Evolutionary conservation across 495 filamentous ascomycete species (phyloP), one percentile per base, ranked within the genome.

Genomic region (Talaromyces ruber): DNA sequence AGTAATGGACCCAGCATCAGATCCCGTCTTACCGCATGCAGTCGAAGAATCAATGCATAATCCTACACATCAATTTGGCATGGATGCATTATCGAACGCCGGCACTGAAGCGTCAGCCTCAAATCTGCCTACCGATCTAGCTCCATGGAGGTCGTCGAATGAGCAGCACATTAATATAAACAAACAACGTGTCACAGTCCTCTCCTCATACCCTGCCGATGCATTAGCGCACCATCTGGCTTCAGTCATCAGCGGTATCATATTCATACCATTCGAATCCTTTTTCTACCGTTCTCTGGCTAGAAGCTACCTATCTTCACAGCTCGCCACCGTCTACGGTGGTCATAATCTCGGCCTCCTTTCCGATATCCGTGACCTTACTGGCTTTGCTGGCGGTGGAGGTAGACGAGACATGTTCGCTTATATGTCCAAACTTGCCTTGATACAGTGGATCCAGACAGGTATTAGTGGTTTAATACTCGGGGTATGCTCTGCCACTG

Each of bases 261-360:
- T 81, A 11, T 76, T 81, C 21, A 65, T 77, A 18, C 80, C 81
- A 0, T 66, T 83, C 60, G 80, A 82, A 66, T 72, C 76, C 8
- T 68, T 82, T 11, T 78, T 73, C 52, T 71, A 81, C 9, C 76
- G 81, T 8, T 77, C 80, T 11, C 65, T 82, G 3, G 75, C 79
- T 2, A 64, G 71, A 6, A 69, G 74, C 0, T 82, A 77, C 63
- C 62, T 80, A 6, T 65, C 71, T 2, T 66, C 69, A 11, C 66
- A 71, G 3, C 45, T 63, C 12, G 28, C 61, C 4, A 5, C n/a
- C 6, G 16, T 60, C 21, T 60, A 50, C 50, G 25, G 45, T 14
- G 66, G 66, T 34, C 68, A 69, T 7, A 59, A 66, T 18, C 52
- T 56, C 26, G 55, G 55, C 34, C 66, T 63, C 34, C 60, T 63